phyloP scores from a whole-genome alignment of 345 rosid species.

The Gossypium raimondii region DNA sequence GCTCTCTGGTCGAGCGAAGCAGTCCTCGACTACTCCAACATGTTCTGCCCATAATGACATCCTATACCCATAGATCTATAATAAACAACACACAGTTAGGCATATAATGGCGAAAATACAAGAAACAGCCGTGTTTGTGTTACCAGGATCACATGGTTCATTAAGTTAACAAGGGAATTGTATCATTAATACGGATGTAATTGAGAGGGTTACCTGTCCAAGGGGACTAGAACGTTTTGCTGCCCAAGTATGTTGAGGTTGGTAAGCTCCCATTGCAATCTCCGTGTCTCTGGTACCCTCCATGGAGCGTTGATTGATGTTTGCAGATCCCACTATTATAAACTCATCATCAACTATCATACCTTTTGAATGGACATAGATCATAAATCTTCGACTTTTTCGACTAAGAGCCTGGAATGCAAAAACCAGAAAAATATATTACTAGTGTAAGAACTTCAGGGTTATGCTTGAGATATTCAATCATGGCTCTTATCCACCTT shows the following conservation, averaged over 20 bases:
- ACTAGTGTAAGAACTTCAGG: not conserved
- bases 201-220: conserved; percentile 58
- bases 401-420: conserved; percentile 47
- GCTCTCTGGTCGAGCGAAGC: conserved; percentile 61
- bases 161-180: not conserved
- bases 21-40: conserved; percentile 54
- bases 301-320: conserved; percentile 96
- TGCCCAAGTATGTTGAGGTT: conserved; percentile 90
- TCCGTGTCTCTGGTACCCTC: conserved; percentile 96
- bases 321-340: conserved; percentile 87
- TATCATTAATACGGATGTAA: not conserved
- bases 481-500: not conserved
- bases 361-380: conserved; percentile 96
- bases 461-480: not conserved
- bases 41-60: conserved; percentile 99
- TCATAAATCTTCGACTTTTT: conserved; percentile 81
- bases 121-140: not conserved
- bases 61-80: conserved; percentile 78
- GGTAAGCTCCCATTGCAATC: conserved; percentile 99
- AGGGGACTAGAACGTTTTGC: conserved; percentile 51
- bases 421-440: not conserved
- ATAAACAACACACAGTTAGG: not conserved
- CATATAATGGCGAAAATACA: not conserved
- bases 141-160: not conserved
- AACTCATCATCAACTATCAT: conserved; percentile 93